These are phyloP conservation scores for Linnemannia elongata DNA, from an alignment of 192 early-diverging fungal genomes.

Conservation along the genomic window DNA sequence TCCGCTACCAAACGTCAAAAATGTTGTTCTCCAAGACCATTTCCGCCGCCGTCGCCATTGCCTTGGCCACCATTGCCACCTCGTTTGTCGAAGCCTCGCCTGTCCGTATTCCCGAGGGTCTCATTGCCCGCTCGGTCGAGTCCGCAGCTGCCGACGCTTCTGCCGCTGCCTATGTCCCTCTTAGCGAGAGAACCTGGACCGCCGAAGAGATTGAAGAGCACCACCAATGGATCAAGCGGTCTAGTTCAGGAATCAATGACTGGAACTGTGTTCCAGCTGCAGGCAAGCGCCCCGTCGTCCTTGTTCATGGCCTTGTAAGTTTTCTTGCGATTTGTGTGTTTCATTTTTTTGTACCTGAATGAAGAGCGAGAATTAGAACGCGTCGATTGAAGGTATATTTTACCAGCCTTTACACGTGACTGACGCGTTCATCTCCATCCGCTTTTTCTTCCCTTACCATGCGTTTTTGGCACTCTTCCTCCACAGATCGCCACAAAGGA, in stretches of 20 bases:
- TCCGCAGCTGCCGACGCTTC: neutral
- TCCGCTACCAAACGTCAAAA: neutral
- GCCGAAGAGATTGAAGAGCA: slow-evolving; percentile 18
- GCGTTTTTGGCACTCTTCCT: neutral
- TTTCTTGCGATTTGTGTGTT: neutral
- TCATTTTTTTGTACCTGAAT: neutral
- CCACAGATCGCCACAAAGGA: neutral
- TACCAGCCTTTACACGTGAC: neutral
- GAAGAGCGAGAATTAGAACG: neutral
- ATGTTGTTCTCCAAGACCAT: slow-evolving; percentile 24
- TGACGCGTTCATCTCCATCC: neutral
- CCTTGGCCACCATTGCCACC: slow-evolving; percentile 8
- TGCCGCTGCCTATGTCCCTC: slow-evolving; percentile 10
- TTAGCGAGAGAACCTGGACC: slow-evolving; percentile 13
- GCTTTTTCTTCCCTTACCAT: neutral
- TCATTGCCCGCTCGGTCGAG: neutral
- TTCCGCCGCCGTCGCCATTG: slow-evolving; percentile 4
- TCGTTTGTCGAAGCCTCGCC: slow-evolving; percentile 21
- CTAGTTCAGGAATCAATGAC: slow-evolving; percentile 15
- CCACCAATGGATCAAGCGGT: slow-evolving; percentile 5
- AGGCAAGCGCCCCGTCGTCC: neutral
- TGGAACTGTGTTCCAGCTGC: slow-evolving; percentile 23
- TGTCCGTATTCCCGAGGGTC: neutral
- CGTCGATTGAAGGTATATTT: neutral
- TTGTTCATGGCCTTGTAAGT: slow-evolving; percentile 35